Evolutionary conservation across 2,329 filamentous ascomycete species (phyloP).

Genomic region (Pestalotiopsis sp.): DNA sequence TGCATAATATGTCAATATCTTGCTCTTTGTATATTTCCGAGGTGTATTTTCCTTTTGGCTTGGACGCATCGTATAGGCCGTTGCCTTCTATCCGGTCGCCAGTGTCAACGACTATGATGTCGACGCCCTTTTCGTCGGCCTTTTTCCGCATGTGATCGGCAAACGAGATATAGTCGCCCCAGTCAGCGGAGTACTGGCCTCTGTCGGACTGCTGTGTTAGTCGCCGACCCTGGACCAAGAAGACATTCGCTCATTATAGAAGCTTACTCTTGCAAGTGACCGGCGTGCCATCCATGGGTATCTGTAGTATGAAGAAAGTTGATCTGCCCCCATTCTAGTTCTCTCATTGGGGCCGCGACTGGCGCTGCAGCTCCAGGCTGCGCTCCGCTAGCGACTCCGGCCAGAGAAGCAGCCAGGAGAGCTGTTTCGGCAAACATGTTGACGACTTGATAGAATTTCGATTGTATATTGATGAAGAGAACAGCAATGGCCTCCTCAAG

Average conservation of each 20-base stretch:
- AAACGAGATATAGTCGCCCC: slow-evolving; percentile 98
- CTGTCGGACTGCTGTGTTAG: slow-evolving; percentile 41
- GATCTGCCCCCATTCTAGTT: slow-evolving; percentile 88
- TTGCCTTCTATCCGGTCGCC: slow-evolving; percentile 94
- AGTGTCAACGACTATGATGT: slow-evolving; percentile 92
- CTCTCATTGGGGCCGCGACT: slow-evolving; percentile 77
- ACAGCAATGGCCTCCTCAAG: neutral
- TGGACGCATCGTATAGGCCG: slow-evolving; percentile 88
- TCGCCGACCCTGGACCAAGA: neutral
- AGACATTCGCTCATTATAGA: neutral
- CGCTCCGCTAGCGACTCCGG: slow-evolving; percentile 47
- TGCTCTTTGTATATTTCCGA: slow-evolving; percentile 87
- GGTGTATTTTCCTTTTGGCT: slow-evolving; percentile 85
- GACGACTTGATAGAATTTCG: neutral
- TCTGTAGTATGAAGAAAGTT: slow-evolving; percentile 98
- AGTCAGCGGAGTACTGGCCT: slow-evolving; percentile 91
- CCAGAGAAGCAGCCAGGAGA: slow-evolving; percentile 41
- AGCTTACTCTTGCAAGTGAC: slow-evolving; percentile 84
- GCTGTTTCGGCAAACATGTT: slow-evolving; percentile 34
- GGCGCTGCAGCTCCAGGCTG: slow-evolving; percentile 84
- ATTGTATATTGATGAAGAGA: neutral
- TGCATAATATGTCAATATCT: slow-evolving; percentile 79
- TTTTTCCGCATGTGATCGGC: slow-evolving; percentile 77
- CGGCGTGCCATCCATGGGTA: slow-evolving; percentile 93
- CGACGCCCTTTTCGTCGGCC: slow-evolving; percentile 77